These are phyloP conservation scores for Cryptococcus sp. DNA, from an alignment of 1,284 basidiomycete species.

Conservation along the genomic window DNA sequence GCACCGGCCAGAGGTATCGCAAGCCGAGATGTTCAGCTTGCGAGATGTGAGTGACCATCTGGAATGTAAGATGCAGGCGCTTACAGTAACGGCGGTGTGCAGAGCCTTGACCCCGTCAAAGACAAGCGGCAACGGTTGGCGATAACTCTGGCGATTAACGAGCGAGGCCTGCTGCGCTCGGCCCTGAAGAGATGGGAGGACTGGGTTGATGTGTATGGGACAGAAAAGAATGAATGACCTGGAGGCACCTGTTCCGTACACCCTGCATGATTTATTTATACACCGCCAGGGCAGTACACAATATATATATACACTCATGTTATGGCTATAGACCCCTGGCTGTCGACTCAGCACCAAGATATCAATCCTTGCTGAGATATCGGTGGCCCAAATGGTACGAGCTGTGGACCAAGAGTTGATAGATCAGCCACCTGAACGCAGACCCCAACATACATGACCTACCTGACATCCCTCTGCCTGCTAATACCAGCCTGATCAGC, in stretches of 20 bases:
- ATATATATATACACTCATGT: too few species aligned
- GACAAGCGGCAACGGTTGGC: constrained; percentile 32
- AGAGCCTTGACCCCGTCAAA: constrained; percentile 9
- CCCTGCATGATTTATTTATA: too few species aligned
- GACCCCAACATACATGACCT: not conserved
- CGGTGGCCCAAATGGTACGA: too few species aligned
- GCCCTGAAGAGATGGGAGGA: constrained; percentile 36
- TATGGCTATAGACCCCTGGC: too few species aligned
- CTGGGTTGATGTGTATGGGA: constrained; percentile 56
- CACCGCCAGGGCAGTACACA: too few species aligned
- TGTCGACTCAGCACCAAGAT: too few species aligned
- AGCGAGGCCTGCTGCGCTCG: constrained; percentile 36
- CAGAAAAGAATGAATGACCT: constrained; percentile 32
- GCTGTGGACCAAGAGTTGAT: too few species aligned
- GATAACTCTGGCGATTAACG: constrained; percentile 40
- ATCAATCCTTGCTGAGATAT: too few species aligned
- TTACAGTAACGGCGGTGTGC: not conserved
- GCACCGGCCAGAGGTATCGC: constrained; percentile 12
- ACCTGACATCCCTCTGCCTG: constrained; percentile 31
- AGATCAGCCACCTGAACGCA: too few species aligned
- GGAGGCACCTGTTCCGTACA: too few species aligned
- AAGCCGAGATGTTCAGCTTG: constrained; percentile 26
- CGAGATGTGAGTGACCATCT: constrained; percentile 30
- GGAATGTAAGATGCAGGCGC: constrained; percentile 27
- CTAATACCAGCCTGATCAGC: constrained; percentile 32